Evolutionary conservation across 1,284 basidiomycete species (phyloP), one percentile per base, ranked within the genome.

Genomic region (Leccinum pachyderme): DNA sequence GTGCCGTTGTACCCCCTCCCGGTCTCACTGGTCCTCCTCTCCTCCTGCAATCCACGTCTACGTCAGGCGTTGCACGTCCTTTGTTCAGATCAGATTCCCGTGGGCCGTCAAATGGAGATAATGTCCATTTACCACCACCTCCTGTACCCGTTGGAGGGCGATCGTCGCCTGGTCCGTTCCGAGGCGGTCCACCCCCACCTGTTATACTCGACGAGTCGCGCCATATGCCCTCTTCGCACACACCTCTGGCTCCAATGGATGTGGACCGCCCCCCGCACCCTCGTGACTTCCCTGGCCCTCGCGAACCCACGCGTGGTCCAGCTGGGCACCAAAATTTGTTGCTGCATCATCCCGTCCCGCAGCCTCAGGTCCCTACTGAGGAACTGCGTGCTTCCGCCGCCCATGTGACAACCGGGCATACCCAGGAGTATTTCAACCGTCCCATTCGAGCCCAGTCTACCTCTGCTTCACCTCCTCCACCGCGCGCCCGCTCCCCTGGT

Each of bases 241-340:
- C 87, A 0, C 87, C 83, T 2, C 76, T 95, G 22, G 91, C 81
- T 9, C 89, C 91, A 0, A 95, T 95, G 86, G 91, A 94, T 15
- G 81, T 90, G 5, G 90, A 93, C 54, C 79, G 85, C n/a, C 79
- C 79, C 11, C 80, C 80, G 8, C 65, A 75, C 52, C 78, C 79
- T 58, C 79, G 83, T 18, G 84, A 86, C 49, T 81, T 80, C 57
- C 73, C 79, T 13, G 71, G 72, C 24, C 66, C 76, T 46, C 78
- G 82, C 24, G 84, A 82, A 3, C 63, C 63, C 4, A 64, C 66
- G 45, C 78, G 82, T 27, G 81, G 80, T 4, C 80, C 81, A 3
- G 71, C 73, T 6, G 79, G 80, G 7, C 79, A 81, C 53, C 79
- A 81, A 52, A 77, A 76, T 22, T 64, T 88, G 15, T 71, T 87